Evolutionary conservation across 225 moss, liverwort and hornwort genomes (phyloP), one percentile per base, ranked within the genome.

Genomic region (Antitrichia curtipendula): DNA sequence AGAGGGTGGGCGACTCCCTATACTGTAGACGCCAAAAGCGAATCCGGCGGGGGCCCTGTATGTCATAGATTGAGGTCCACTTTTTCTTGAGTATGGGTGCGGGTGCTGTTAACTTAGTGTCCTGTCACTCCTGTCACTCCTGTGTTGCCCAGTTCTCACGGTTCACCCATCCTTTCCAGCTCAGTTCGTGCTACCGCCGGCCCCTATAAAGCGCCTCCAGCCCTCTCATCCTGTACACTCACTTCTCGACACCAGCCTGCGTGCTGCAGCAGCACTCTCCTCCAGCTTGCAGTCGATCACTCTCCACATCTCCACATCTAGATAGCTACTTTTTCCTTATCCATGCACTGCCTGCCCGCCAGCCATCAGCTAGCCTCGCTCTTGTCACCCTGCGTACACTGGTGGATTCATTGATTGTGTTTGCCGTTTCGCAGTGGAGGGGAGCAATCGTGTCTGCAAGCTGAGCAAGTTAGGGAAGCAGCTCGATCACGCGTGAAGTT

Each of bases 131-230:
- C 75, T 50, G 75, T 74, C 49, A 50, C 75, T 34, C 75, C 59
- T n/a, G 47, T 8, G 77, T 77, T 54, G 70, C 53, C 61, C 86
- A 80, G 60, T 53, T 87, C 87, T 87, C 54, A 43, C 82, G 63
- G 54, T 36, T 20, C 63, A 25, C 82, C 82, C 72, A 87, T 73
- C 74, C 73, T 81, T 74, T 81, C 81, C 62, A 73, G 45, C 72
- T 58, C 81, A 43, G 71, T 28, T 38, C 81, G 23, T 45, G 81
- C 31, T 58, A 40, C 40, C 12, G 81, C 82, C 63, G 63, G 82
- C 74, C 74, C 87, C 81, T 82, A 87, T 87, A 87, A 87, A 87
- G 75, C 64, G 81, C 74, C 72, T 31, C 65, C 82, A 82, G 36
- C 63, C 56, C 28, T 54, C 64, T 10, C 82, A 15, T 24, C 56